Conservation (phyloP, 2,329 filamentous ascomycete species). For the Neurospora sp. region DNA sequence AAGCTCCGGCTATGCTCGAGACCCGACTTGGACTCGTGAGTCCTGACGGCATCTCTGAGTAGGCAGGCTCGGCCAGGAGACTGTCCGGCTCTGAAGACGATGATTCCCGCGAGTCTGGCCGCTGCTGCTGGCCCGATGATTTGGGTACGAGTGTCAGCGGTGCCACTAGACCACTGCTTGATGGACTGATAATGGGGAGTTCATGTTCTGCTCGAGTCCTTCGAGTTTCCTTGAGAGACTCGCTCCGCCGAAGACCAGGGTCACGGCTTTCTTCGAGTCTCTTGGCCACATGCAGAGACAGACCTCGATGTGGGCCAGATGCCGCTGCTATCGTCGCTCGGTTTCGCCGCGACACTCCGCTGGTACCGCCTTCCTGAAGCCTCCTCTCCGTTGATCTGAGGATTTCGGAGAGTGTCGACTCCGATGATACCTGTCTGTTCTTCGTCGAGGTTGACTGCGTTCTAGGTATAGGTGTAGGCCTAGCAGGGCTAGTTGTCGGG, state of each 20-base stretch:
- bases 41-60: constrained; percentile 22
- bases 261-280: not conserved
- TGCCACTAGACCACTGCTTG: not conserved
- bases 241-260: not conserved
- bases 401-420: constrained; percentile 41
- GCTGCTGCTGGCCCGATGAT: constrained; percentile 3
- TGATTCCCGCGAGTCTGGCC: constrained; percentile 24
- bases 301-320: constrained; percentile 8
- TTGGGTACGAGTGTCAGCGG: not conserved
- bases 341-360: constrained; percentile 13
- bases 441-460: constrained; percentile 12
- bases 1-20: not conserved
- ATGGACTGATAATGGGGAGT: not conserved
- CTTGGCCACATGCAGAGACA: not conserved
- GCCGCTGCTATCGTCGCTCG: constrained; percentile 20
- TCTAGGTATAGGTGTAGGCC: constrained; percentile 9
- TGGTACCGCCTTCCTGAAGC: constrained; percentile 23
- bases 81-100: constrained; percentile 31
- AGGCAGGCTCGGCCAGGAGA: constrained; percentile 23
- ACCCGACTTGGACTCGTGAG: constrained; percentile 34
- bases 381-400: constrained; percentile 42
- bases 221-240: not conserved
- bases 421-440: constrained; percentile 26
- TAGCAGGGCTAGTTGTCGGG: constrained; percentile 1
- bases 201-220: not conserved